phyloP scores from a whole-genome alignment of 1,284 basidiomycete genomes.

The Xerocomus amazonicus region DNA sequence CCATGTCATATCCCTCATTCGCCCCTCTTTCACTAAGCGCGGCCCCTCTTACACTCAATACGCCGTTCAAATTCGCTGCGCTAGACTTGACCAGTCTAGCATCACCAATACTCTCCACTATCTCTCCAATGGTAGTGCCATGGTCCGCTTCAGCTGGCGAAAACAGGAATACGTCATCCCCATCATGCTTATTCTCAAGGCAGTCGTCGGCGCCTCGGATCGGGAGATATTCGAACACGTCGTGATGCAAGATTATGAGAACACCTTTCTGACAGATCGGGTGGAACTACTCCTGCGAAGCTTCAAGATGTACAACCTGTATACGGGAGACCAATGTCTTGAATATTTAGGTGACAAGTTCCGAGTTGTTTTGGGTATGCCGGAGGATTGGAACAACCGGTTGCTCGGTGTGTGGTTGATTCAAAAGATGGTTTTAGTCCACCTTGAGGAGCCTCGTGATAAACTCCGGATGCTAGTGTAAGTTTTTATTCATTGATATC shows the following conservation, averaged over 20 bases:
- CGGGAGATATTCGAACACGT: constrained; percentile 98
- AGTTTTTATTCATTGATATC: constrained; percentile 7
- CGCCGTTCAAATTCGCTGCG: constrained; percentile 94
- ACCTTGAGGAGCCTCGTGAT: constrained; percentile 86
- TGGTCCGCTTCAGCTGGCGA: constrained; percentile 94
- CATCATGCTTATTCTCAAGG: constrained; percentile 95
- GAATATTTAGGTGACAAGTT: constrained; percentile 99
- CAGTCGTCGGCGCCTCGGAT: constrained; percentile 91
- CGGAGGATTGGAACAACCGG: constrained; percentile 91
- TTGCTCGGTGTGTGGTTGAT: constrained; percentile 84
- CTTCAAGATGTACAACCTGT: constrained; percentile 90
- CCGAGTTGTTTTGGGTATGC: constrained; percentile 85
- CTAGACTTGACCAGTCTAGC: constrained; percentile 87
- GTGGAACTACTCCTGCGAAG: constrained; percentile 97
- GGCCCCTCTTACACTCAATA: constrained; percentile 94
- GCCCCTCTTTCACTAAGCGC: constrained; percentile 86
- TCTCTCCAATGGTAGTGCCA: constrained; percentile 93
- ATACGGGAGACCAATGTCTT: constrained; percentile 90
- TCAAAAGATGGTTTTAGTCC: constrained; percentile 86
- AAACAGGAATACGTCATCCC: constrained; percentile 99
- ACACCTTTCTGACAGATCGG: constrained; percentile 97
- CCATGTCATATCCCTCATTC: constrained; percentile 84
- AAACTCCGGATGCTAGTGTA: constrained; percentile 97
- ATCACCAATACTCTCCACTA: constrained; percentile 97
- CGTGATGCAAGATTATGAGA: constrained; percentile 95